Evolutionary conservation across 139 green algal genomes (phyloP).

Genomic region (Chlorella sp.): DNA sequence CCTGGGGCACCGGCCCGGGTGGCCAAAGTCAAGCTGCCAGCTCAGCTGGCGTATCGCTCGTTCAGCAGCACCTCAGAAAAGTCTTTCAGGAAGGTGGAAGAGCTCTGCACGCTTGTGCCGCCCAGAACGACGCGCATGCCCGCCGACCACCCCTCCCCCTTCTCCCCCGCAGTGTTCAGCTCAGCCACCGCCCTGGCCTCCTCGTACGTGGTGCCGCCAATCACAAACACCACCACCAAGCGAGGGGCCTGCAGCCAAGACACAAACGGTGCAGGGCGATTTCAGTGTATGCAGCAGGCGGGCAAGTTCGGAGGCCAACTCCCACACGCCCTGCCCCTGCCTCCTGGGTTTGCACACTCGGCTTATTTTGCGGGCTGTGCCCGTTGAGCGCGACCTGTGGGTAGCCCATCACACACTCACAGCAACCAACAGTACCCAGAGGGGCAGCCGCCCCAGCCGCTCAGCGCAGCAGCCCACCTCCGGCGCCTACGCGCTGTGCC

Average conservation of each 20-base stretch:
- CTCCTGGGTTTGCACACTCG: neutral
- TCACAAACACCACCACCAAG: constrained; percentile 93
- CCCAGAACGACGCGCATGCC: constrained; percentile 82
- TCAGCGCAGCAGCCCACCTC: too few species aligned
- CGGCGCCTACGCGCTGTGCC: too few species aligned
- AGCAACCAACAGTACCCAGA: too few species aligned
- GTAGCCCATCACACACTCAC: too few species aligned
- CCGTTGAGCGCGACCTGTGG: too few species aligned
- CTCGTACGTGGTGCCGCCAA: constrained; percentile 97
- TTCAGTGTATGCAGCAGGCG: neutral
- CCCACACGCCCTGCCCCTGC: neutral
- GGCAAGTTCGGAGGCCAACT: neutral
- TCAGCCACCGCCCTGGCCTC: constrained; percentile 84
- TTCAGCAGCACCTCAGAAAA: constrained; percentile 45
- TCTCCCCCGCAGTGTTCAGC: constrained; percentile 70
- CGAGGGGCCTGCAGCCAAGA: constrained; percentile 50
- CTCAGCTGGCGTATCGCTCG: constrained; percentile 35
- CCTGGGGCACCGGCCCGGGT: neutral
- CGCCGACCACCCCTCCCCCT: constrained; percentile 56
- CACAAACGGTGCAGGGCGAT: neutral
- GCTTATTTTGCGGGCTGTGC: too few species aligned
- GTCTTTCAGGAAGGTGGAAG: constrained; percentile 66
- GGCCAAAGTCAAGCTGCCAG: neutral
- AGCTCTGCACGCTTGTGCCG: constrained; percentile 86
- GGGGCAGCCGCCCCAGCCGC: too few species aligned